phyloP scores from a whole-genome alignment of 371 early-diverging fungal species.

The Mucor velutinosus region DNA sequence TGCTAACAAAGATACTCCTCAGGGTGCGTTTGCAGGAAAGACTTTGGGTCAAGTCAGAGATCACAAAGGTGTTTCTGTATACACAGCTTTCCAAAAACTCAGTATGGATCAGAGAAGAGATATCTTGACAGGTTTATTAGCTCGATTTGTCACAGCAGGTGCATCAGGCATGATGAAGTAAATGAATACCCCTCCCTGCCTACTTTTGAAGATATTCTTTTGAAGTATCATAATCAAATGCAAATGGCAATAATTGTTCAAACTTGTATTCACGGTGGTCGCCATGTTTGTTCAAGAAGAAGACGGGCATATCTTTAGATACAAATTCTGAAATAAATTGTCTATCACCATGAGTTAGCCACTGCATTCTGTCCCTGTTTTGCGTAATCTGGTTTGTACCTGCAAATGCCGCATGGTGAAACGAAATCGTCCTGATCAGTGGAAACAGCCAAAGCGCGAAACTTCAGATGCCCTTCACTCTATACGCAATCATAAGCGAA shows the following conservation, averaged over 20 bases:
- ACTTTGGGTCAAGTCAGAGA: constrained; percentile 34
- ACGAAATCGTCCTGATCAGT: constrained; percentile 58
- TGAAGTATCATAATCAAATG: constrained; percentile 62
- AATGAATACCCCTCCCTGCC: not conserved
- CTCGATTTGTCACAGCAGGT: constrained; percentile 42
- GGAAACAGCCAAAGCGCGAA: constrained; percentile 68
- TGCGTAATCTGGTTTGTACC: constrained; percentile 35
- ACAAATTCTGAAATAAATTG: constrained; percentile 85
- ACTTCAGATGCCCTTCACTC: constrained; percentile 72
- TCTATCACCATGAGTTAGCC: constrained; percentile 25
- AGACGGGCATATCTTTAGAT: constrained; percentile 56
- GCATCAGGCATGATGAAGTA: constrained; percentile 50
- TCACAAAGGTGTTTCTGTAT: constrained; percentile 46
- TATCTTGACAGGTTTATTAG: constrained; percentile 41
- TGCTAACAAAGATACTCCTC: not conserved
- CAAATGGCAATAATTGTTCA: constrained; percentile 62
- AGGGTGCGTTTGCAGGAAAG: constrained; percentile 35
- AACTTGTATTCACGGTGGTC: constrained; percentile 49
- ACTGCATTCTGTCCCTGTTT: not conserved
- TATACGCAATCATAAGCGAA: constrained; percentile 13
- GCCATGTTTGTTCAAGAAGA: constrained; percentile 58
- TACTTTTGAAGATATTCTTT: constrained; percentile 14
- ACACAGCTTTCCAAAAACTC: constrained; percentile 46
- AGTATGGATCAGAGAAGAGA: constrained; percentile 35
- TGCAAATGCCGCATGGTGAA: constrained; percentile 83